Evolutionary conservation across 1,139 yeast genomes (phyloP).

Genomic region (Casaregolazyma suthepensis): DNA sequence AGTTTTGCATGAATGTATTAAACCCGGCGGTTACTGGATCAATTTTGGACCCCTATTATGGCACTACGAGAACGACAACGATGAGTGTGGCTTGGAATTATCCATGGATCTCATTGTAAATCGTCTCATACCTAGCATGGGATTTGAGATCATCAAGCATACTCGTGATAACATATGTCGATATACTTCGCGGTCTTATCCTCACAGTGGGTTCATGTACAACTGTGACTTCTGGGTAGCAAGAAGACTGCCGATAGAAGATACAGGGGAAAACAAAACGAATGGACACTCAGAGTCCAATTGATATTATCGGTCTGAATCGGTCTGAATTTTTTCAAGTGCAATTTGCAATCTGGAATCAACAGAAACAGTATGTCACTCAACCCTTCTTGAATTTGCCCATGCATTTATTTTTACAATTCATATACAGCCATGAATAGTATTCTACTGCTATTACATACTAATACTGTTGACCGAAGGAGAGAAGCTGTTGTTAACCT

Average conservation of each 20-base stretch:
- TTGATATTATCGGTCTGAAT: too few relatives aligned
- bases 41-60: conserved; percentile 83
- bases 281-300: not conserved
- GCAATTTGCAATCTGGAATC: too few relatives aligned
- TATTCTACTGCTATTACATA: not conserved
- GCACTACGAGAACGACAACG: conserved; percentile 64
- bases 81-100: conserved; percentile 55
- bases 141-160: conserved; percentile 47
- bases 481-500: not conserved
- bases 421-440: not conserved
- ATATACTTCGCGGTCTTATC: conserved; percentile 46
- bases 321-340: too few relatives aligned
- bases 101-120: conserved; percentile 52
- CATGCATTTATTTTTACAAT: not conserved
- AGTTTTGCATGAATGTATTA: conserved; percentile 49
- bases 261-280: not conserved
- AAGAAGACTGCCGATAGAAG: conserved; percentile 12
- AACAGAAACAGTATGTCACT: not conserved
- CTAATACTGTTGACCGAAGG: not conserved
- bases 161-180: conserved; percentile 43
- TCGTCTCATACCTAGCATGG: conserved; percentile 43
- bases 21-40: conserved; percentile 62
- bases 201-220: conserved; percentile 55
- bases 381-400: not conserved
- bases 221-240: conserved; percentile 73